A percentile compares a stretch with the other conserved stretches of the same genome.
phyloP scores from a whole-genome alignment of 768 basidiomycete genomes.

The Stropharia rugosoannulata region DNA sequence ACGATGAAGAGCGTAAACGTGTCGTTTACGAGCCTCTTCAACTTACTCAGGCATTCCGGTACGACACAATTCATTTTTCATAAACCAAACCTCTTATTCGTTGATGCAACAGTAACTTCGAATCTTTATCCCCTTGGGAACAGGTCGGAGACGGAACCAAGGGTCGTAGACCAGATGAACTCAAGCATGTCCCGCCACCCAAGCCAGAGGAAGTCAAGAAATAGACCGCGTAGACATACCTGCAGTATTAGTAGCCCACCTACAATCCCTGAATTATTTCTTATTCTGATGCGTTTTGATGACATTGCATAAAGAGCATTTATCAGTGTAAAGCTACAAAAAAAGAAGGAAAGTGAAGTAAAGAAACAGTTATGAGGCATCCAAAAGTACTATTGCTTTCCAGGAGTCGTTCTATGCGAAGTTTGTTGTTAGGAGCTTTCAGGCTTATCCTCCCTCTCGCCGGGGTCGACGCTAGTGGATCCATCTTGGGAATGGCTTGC shows the following conservation, averaged over 20 bases:
- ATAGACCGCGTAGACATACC: slow-evolving; percentile 32
- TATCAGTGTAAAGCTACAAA: slow-evolving; percentile 12
- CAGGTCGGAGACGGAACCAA: slow-evolving; percentile 72
- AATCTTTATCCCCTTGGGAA: slow-evolving; percentile 93
- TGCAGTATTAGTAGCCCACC: background rate
- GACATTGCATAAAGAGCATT: slow-evolving; percentile 4
- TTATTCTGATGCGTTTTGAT: slow-evolving; percentile 7
- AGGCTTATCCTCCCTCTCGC: slow-evolving; percentile 24
- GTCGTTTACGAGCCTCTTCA: slow-evolving; percentile 98
- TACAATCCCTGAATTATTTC: background rate
- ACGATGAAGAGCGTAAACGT: slow-evolving; percentile 96
- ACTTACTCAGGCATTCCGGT: slow-evolving; percentile 98
- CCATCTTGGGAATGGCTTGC: slow-evolving; percentile 18
- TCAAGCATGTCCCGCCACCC: slow-evolving; percentile 76
- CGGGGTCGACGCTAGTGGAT: slow-evolving; percentile 17
- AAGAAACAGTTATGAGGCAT: background rate
- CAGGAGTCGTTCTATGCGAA: background rate
- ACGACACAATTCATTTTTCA: slow-evolving; percentile 16
- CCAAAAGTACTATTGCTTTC: background rate
- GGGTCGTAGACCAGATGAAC: slow-evolving; percentile 58
- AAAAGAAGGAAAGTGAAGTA: background rate
- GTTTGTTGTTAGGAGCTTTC: slow-evolving; percentile 22
- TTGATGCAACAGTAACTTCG: slow-evolving; percentile 75
- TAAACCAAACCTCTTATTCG: background rate
- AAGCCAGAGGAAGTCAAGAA: slow-evolving; percentile 83